These are phyloP conservation scores for Lichtheimia ornata DNA, from an alignment of 371 early-diverging fungal genomes.

Conservation along the genomic window DNA sequence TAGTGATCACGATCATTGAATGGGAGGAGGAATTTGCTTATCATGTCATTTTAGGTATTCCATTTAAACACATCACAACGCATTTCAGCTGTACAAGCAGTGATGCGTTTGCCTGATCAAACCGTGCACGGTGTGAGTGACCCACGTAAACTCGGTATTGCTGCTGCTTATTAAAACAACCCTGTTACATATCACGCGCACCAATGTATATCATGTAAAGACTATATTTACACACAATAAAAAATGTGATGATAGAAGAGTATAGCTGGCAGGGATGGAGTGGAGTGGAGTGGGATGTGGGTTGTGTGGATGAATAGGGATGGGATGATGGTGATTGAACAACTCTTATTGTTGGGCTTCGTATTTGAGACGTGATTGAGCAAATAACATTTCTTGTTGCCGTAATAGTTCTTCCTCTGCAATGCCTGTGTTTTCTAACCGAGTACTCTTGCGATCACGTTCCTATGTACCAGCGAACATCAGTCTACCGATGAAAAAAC, in stretches of 20 bases:
- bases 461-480: slow-evolving; percentile 58
- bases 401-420: slow-evolving; percentile 89
- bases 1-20: background rate
- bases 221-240: background rate
- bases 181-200: no score
- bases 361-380: slow-evolving; percentile 81
- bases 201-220: background rate
- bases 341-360: slow-evolving; percentile 62
- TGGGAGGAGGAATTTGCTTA: no score
- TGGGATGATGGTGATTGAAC: background rate
- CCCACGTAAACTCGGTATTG: slow-evolving; percentile 44
- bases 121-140: slow-evolving; percentile 45
- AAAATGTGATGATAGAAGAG: background rate
- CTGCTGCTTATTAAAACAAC: slow-evolving; percentile 33
- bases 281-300: background rate
- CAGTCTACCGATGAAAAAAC: background rate
- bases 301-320: background rate
- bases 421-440: slow-evolving; percentile 88
- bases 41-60: background rate
- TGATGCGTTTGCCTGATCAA: slow-evolving; percentile 30
- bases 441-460: slow-evolving; percentile 84
- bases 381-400: slow-evolving; percentile 93
- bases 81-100: slow-evolving; percentile 39
- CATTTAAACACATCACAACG: background rate
- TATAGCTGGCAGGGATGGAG: background rate